Conservation (phyloP, 2,329 filamentous ascomycete genomes). For the Fusarium illudens region DNA sequence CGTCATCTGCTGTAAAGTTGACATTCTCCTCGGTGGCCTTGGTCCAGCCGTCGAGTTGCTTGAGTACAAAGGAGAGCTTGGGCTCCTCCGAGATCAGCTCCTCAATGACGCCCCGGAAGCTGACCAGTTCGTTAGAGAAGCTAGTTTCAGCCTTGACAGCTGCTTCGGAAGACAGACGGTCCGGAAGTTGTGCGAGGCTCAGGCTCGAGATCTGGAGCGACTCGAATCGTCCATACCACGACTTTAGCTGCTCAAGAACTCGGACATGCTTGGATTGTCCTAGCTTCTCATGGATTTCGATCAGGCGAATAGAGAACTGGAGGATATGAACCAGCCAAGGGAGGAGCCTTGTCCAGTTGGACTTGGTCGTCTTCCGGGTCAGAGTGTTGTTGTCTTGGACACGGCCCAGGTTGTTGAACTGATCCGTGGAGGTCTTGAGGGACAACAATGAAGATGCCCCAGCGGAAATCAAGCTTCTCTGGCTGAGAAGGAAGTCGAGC, state of each 20-base stretch:
- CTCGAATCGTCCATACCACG: conserved; percentile 60
- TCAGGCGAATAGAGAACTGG: conserved; percentile 66
- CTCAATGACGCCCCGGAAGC: conserved; percentile 54
- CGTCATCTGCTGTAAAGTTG: conserved; percentile 5
- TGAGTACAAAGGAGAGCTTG: conserved; percentile 69
- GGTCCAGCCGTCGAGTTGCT: conserved; percentile 74
- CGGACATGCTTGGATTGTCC: conserved; percentile 59
- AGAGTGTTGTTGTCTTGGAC: conserved; percentile 38
- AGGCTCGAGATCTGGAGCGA: conserved; percentile 53
- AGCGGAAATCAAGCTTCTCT: conserved; percentile 62
- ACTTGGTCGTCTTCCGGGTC: conserved; percentile 16
- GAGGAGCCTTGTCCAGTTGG: conserved; percentile 43
- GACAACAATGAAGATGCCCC: conserved; percentile 49
- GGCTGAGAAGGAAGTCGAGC: conserved; percentile 69
- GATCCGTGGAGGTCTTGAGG: conserved; percentile 50
- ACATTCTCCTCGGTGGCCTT: conserved; percentile 41
- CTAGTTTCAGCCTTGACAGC: conserved; percentile 47
- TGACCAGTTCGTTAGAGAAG: conserved; percentile 48
- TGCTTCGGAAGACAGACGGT: conserved; percentile 55
- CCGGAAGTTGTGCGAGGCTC: conserved; percentile 59
- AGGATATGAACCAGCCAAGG: conserved; percentile 77
- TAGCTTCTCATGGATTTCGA: conserved; percentile 73
- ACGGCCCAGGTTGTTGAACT: conserved; percentile 49
- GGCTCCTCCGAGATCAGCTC: conserved; percentile 54
- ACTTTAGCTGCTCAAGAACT: conserved; percentile 56